Evolutionary conservation across 2,329 filamentous ascomycete species (phyloP).

Genomic region (Stemphylium lycopersici): DNA sequence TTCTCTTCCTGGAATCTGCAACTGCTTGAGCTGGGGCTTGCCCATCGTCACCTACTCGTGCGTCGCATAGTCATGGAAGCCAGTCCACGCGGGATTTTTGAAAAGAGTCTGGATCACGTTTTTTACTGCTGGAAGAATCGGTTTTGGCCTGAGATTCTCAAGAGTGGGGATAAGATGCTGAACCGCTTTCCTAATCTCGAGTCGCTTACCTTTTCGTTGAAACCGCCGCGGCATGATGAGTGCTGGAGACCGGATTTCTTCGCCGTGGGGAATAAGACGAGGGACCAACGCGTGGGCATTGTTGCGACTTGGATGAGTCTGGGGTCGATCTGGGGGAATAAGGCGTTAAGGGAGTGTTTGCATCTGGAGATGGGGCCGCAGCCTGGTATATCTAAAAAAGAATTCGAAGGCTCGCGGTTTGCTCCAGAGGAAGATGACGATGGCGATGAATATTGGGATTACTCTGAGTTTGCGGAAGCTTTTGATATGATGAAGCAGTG

Average conservation of each 20-base stretch:
- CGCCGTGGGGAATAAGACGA: slow-evolving; percentile 29
- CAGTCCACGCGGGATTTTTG: slow-evolving; percentile 29
- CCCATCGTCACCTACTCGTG: slow-evolving; percentile 26
- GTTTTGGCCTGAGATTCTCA: slow-evolving; percentile 38
- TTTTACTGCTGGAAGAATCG: slow-evolving; percentile 36
- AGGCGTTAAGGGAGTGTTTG: slow-evolving; percentile 31
- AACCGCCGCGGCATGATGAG: slow-evolving; percentile 18
- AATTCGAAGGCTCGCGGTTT: slow-evolving; percentile 31
- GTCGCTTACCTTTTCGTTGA: slow-evolving; percentile 32
- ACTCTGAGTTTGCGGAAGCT: slow-evolving; percentile 31
- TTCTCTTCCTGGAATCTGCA: slow-evolving; percentile 45
- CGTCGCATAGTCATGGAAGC: slow-evolving; percentile 31
- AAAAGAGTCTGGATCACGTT: slow-evolving; percentile 30
- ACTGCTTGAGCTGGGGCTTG: slow-evolving; percentile 19
- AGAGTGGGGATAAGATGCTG: slow-evolving; percentile 22
- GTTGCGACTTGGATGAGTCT: slow-evolving; percentile 35
- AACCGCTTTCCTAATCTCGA: slow-evolving; percentile 33
- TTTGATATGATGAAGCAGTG: slow-evolving; percentile 24
- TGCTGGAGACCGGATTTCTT: slow-evolving; percentile 37
- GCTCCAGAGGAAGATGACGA: slow-evolving; percentile 26
- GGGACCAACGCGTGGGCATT: slow-evolving; percentile 33
- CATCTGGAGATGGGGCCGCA: slow-evolving; percentile 33
- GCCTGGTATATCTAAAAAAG: slow-evolving; percentile 14
- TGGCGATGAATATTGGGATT: slow-evolving; percentile 33
- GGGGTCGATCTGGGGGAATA: slow-evolving; percentile 27